phyloP scores from a whole-genome alignment of 495 filamentous ascomycete genomes.

The Penicillium bialowiezense region DNA sequence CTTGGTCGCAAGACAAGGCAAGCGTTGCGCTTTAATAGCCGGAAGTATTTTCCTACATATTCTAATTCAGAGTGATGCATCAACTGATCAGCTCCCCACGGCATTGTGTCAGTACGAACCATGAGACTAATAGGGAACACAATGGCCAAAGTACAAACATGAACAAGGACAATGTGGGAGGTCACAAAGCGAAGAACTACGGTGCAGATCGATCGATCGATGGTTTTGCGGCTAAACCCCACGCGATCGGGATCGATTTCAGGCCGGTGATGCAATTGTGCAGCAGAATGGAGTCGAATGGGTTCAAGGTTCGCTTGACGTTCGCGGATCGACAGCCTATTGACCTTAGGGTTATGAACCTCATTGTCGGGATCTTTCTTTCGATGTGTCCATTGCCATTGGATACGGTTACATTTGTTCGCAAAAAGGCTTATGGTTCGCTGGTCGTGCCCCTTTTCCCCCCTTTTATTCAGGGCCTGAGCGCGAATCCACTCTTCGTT shows the following conservation, averaged over 20 bases:
- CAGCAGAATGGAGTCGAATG: slow-evolving; percentile 6
- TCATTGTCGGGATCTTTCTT: neutral
- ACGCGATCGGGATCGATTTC: slow-evolving; percentile 17
- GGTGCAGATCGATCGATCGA: slow-evolving; percentile 23
- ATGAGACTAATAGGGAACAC: slow-evolving; percentile 3
- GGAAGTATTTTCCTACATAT: neutral
- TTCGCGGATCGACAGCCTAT: slow-evolving; percentile 23
- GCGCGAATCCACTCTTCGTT: neutral
- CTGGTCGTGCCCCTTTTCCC: neutral
- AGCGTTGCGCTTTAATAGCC: slow-evolving; percentile 14
- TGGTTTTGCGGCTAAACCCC: slow-evolving; percentile 4
- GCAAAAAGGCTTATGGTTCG: slow-evolving; percentile 5
- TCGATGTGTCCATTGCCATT: slow-evolving; percentile 13
- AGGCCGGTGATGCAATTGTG: slow-evolving; percentile 23
- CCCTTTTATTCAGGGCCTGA: neutral
- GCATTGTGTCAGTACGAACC: neutral
- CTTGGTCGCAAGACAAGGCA: neutral
- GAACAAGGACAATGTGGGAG: slow-evolving; percentile 9
- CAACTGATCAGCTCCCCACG: slow-evolving; percentile 18
- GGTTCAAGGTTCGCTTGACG: slow-evolving; percentile 8
- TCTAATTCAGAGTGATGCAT: slow-evolving; percentile 16
- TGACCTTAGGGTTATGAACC: slow-evolving; percentile 15
- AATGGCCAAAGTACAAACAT: slow-evolving; percentile 3
- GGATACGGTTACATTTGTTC: slow-evolving; percentile 1
- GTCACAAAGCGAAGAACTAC: slow-evolving; percentile 10